Evolutionary conservation across 1,284 basidiomycete species (phyloP).

Genomic region (Vanrija sp.): DNA sequence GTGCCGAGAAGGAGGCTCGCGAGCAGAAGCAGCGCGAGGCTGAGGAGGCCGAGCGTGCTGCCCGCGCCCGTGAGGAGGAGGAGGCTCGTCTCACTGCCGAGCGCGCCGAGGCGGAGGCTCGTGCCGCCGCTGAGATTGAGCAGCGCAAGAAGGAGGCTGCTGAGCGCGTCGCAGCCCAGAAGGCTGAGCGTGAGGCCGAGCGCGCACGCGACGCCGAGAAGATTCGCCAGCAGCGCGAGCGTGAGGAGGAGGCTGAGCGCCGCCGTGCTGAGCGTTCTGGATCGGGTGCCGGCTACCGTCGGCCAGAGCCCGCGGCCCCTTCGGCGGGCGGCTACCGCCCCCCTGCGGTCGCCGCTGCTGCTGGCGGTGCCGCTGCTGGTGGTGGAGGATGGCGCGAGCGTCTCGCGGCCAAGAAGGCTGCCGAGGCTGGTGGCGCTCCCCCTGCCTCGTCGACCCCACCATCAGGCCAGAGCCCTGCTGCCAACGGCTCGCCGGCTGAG

Average conservation of each 20-base stretch:
- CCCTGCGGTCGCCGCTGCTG: conserved; percentile 20
- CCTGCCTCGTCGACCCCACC: conserved; percentile 54
- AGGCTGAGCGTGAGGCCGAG: conserved; percentile 59
- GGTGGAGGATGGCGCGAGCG: conserved; percentile 41
- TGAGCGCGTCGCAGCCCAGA: conserved; percentile 23
- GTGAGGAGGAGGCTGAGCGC: conserved; percentile 74
- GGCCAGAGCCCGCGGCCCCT: conserved; percentile 9
- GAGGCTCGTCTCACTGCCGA: conserved; percentile 26
- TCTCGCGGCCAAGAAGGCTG: conserved; percentile 19
- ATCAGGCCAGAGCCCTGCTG: conserved; percentile 22
- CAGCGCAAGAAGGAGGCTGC: conserved; percentile 53
- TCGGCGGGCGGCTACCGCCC: conserved; percentile 6
- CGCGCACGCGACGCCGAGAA: conserved; percentile 60
- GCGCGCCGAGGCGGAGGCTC: conserved; percentile 35
- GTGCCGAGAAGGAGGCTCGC: conserved; percentile 60
- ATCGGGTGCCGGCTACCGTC: conserved; percentile 25
- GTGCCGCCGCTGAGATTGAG: conserved; percentile 46
- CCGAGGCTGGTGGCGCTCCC: conserved; percentile 35
- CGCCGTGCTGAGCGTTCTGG: conserved; percentile 47
- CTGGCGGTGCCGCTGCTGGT: conserved; percentile 28
- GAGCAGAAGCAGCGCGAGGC: conserved; percentile 53
- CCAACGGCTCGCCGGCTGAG: conserved; percentile 6
- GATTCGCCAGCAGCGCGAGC: conserved; percentile 61
- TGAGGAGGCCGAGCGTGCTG: conserved; percentile 57
- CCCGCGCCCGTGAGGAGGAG: conserved; percentile 55